phyloP scores from a whole-genome alignment of 768 basidiomycete genomes.

The Tricholoma flavovirens region DNA sequence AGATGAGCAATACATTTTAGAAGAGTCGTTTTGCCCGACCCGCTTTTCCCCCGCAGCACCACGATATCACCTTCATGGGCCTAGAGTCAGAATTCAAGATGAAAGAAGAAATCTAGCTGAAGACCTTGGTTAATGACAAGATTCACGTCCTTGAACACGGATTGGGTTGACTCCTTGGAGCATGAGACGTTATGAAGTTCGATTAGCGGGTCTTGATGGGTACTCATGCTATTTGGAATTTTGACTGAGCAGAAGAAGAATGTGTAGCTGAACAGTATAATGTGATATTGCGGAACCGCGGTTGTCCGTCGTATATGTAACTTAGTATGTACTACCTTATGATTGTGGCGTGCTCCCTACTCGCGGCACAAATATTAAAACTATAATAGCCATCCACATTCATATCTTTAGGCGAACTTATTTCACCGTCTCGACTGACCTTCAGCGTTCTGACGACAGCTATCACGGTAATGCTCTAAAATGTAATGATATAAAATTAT shows the following conservation, averaged over 20 bases:
- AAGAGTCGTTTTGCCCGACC: constrained; percentile 76
- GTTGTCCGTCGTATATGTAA: too few species aligned
- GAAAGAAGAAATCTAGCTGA: not conserved
- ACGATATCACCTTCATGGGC: constrained; percentile 55
- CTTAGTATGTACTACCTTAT: too few species aligned
- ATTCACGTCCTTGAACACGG: constrained; percentile 55
- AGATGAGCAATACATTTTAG: constrained; percentile 83
- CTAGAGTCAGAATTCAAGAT: not conserved
- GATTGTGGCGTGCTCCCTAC: too few species aligned
- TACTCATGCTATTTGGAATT: not conserved
- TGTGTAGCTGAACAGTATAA: too few species aligned
- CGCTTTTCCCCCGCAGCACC: constrained; percentile 74
- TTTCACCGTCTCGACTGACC: not conserved
- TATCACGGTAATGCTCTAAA: not conserved
- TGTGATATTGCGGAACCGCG: too few species aligned
- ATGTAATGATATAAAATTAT: constrained; percentile 23
- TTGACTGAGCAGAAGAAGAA: too few species aligned
- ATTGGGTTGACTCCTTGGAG: constrained; percentile 32
- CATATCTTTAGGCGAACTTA: not conserved
- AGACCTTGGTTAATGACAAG: constrained; percentile 56
- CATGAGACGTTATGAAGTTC: constrained; percentile 49
- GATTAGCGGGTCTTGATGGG: constrained; percentile 32
- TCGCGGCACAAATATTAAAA: too few species aligned
- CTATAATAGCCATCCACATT: too few species aligned
- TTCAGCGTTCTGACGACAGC: not conserved